A percentile compares a stretch with the other conserved stretches of the same genome.
Evolutionary conservation across 2,329 filamentous ascomycete genomes (phyloP).

Genomic region (Trichoderma oligosporum): DNA sequence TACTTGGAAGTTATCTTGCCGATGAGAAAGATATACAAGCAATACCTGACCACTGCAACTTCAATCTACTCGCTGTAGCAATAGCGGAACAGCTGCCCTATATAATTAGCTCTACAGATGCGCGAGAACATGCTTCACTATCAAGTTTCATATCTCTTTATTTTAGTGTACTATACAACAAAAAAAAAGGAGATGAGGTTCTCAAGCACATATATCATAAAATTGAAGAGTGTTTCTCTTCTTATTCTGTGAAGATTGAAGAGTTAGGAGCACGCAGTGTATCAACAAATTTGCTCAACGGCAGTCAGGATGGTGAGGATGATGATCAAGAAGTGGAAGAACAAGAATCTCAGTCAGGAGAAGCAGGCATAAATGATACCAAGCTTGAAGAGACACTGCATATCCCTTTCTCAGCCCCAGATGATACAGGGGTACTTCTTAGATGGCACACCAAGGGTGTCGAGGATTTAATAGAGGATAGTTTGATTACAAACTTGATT

Average conservation of each 20-base stretch:
- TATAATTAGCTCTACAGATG: constrained; percentile 49
- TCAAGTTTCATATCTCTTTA: constrained; percentile 57
- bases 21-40: constrained; percentile 28
- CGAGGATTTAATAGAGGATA: constrained; percentile 75
- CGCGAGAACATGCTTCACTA: constrained; percentile 44
- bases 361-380: constrained; percentile 33
- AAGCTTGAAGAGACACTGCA: constrained; percentile 52
- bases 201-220: constrained; percentile 31
- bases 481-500: constrained; percentile 65
- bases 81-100: constrained; percentile 78
- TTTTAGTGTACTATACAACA: constrained; percentile 51
- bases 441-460: constrained; percentile 74
- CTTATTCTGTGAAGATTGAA: constrained; percentile 24
- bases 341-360: constrained; percentile 11
- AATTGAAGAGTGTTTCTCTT: constrained; percentile 32
- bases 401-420: constrained; percentile 42
- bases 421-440: constrained; percentile 51
- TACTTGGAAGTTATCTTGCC: constrained; percentile 49
- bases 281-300: constrained; percentile 18
- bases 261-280: constrained; percentile 21
- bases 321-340: background rate
- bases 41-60: constrained; percentile 20
- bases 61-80: constrained; percentile 63
- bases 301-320: constrained; percentile 21
- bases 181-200: constrained; percentile 41